Conservation (phyloP, 192 early-diverging fungal species). For the Martensiomyces pterosporus region DNA sequence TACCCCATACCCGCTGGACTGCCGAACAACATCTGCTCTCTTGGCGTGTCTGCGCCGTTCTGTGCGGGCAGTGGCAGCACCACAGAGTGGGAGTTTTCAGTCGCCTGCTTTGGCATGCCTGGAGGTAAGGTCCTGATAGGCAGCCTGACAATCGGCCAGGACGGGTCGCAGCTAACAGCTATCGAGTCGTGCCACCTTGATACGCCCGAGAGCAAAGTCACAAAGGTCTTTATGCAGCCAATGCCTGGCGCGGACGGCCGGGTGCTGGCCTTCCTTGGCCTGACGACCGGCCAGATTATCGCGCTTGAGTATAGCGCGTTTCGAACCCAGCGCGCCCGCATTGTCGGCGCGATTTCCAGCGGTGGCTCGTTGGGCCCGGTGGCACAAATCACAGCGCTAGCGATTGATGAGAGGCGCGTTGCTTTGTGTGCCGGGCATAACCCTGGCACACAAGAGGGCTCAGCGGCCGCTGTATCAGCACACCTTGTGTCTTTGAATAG, state of each 20-base stretch:
- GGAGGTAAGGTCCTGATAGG: constrained; percentile 24
- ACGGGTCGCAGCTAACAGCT: constrained; percentile 25
- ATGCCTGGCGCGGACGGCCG: constrained; percentile 14
- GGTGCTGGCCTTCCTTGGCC: constrained; percentile 18
- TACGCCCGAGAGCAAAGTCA: constrained; percentile 14
- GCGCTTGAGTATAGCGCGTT: constrained; percentile 33
- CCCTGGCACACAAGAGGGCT: not conserved
- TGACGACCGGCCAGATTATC: constrained; percentile 20
- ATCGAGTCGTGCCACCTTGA: constrained; percentile 9
- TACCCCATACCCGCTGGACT: constrained; percentile 12
- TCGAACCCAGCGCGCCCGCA: constrained; percentile 6
- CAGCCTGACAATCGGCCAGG: constrained; percentile 16
- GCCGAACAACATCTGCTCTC: constrained; percentile 18
- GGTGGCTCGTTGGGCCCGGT: constrained; percentile 13
- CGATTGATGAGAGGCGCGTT: constrained; percentile 3
- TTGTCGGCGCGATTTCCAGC: constrained; percentile 4
- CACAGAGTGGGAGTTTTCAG: constrained; percentile 40
- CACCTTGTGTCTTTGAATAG: constrained; percentile 11
- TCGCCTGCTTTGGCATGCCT: constrained; percentile 29
- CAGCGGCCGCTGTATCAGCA: constrained; percentile 7
- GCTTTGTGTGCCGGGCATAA: constrained; percentile 25
- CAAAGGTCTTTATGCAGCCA: constrained; percentile 3
- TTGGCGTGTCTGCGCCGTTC: constrained; percentile 30
- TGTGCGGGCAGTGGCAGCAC: constrained; percentile 25
- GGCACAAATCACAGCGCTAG: constrained; percentile 7